Base-by-base conservation (phyloP, 179 eudicot species). In the Silene vulgaris region DNA sequence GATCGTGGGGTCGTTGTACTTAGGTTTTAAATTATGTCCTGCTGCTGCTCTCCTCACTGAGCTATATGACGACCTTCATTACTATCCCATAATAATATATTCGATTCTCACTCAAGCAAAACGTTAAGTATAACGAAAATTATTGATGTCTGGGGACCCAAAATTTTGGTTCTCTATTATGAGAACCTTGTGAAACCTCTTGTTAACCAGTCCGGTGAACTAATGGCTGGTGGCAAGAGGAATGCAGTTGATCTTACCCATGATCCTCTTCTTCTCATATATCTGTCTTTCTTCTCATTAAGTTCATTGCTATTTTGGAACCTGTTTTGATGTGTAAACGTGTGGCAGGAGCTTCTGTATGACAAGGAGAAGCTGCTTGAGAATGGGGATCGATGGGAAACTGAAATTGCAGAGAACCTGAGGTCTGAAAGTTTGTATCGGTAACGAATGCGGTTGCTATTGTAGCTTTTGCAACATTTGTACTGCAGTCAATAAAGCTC, bases 311-410 rank as follows among this genome's bases (percentile, higher is more conserved):
- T 59, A 5, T 59, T 48, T 8, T 48, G 4, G 57, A 61, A 17
- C 21, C 65, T 43, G 30, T 14, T 75, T 23, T 29, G 1, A 64
- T 3, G 30, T 26, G 17, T 29, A 23, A 64, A 64, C 30, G 37
- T 26, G 69, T 73, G 32, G 50, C 81, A 94, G 97, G 97, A 92
- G 87, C 97, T 94, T 82, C 86, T 91, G n/a, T 94, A 94, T 50
- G 97, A 94, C 82, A 94, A 94, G 85, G 97, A 91, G 85, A 94
- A 94, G 88, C 85, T 94, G 74, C 91, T 94, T 45, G 98, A 91
- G 85, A 91, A 94, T 72, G 96, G 98, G 45, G 98, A 93, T 81
- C 76, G 97, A 62, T 91, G 98, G 98, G 98, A 94, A 83, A 94
- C 92, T 61, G 98, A 94, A 78, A 94, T 94, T 70, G 92, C 98